Evolutionary conservation across 495 filamentous ascomycete genomes (phyloP).

Genomic region (Trichocladium antarcticum): DNA sequence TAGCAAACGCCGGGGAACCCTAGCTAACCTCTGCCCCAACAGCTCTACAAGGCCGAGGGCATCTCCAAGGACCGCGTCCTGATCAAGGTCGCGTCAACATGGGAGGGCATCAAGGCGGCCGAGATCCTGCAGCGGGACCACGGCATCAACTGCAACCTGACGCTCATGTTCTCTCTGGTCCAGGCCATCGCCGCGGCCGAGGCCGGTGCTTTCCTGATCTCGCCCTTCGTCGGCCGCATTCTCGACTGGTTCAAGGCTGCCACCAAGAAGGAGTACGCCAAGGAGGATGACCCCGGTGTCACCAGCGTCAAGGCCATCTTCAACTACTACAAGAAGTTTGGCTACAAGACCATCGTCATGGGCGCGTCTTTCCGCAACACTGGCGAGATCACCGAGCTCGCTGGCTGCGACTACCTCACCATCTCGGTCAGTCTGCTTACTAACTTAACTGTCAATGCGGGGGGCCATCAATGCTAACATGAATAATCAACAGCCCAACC

Average conservation of each 20-base stretch:
- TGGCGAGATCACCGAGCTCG: slow-evolving; percentile 95
- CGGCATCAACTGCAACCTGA: slow-evolving; percentile 94
- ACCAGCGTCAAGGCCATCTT: slow-evolving; percentile 90
- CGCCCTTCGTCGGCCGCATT: slow-evolving; percentile 98
- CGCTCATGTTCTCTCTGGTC: slow-evolving; percentile 92
- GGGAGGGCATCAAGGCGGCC: slow-evolving; percentile 98
- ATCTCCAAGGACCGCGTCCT: slow-evolving; percentile 88
- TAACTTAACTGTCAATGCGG: too few species aligned
- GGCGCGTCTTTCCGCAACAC: slow-evolving; percentile 92
- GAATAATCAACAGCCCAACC: slow-evolving; percentile 52
- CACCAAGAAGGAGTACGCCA: slow-evolving; percentile 81
- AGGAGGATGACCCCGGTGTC: slow-evolving; percentile 91
- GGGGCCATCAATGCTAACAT: slow-evolving; percentile 14
- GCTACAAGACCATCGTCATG: slow-evolving; percentile 99
- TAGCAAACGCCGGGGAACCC: neutral
- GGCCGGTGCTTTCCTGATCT: slow-evolving; percentile 96
- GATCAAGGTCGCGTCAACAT: slow-evolving; percentile 81
- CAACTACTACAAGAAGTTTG: slow-evolving; percentile 99
- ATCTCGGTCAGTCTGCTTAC: slow-evolving; percentile 77
- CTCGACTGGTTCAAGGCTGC: slow-evolving; percentile 98
- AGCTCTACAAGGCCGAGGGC: slow-evolving; percentile 89
- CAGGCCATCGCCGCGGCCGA: slow-evolving; percentile 96
- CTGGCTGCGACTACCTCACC: slow-evolving; percentile 97
- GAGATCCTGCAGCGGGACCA: slow-evolving; percentile 88
- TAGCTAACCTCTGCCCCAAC: neutral